Evolutionary conservation across 495 filamentous ascomycete genomes (phyloP).

Genomic region (Xylaria scruposa): DNA sequence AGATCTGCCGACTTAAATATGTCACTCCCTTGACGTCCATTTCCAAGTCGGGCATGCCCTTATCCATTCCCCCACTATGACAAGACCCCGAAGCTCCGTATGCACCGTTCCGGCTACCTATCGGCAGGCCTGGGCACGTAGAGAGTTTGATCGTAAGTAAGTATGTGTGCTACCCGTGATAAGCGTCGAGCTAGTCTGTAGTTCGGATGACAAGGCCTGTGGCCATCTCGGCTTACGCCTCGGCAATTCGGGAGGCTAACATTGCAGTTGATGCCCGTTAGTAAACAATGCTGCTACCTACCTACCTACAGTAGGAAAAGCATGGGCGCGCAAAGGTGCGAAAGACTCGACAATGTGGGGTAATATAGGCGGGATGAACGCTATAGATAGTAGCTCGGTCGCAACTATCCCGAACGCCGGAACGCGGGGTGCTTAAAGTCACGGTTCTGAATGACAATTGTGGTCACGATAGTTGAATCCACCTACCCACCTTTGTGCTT

Average conservation of each 20-base stretch:
- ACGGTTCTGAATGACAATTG: not conserved
- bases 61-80: constrained; percentile 11
- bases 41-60: not conserved
- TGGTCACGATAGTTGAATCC: constrained; percentile 14
- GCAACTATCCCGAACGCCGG: constrained; percentile 2
- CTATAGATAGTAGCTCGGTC: not conserved
- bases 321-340: not conserved
- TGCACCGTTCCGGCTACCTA: not conserved
- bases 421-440: constrained; percentile 12
- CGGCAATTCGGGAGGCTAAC: not conserved
- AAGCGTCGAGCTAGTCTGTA: not conserved
- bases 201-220: not conserved
- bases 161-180: not conserved
- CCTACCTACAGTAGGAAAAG: not conserved
- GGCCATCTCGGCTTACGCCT: constrained; percentile 4
- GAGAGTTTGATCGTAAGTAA: not conserved
- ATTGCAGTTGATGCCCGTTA: not conserved
- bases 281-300: no score
- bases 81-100: constrained; percentile 3
- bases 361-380: not conserved
- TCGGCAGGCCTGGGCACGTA: not conserved
- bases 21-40: not conserved
- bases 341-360: constrained; percentile 10
- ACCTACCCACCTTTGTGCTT: constrained; percentile 6
- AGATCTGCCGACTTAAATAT: constrained; percentile 18